phyloP scores from a whole-genome alignment of 345 rosid genomes.

The Cardiospermum halicacabum region DNA sequence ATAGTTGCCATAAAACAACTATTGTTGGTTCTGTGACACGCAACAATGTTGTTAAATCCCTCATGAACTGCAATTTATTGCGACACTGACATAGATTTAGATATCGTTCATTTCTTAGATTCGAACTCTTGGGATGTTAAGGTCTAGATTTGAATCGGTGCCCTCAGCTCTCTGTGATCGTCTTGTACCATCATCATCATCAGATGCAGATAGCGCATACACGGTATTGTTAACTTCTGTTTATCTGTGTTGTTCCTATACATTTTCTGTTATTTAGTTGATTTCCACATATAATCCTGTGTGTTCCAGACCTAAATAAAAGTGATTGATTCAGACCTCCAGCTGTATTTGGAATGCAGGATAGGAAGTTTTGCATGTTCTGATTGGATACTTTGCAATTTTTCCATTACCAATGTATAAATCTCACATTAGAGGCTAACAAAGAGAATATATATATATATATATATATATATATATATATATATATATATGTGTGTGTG shows the following conservation, averaged over 20 bases:
- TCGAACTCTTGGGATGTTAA: conserved; percentile 91
- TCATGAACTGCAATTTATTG: background rate
- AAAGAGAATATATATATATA: background rate
- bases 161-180: conserved; percentile 57
- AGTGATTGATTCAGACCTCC: background rate
- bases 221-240: conserved; percentile 31
- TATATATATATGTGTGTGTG: no score
- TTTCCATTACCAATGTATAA: background rate
- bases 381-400: background rate
- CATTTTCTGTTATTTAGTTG: conserved; percentile 1
- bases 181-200: conserved; percentile 69
- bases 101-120: conserved; percentile 43
- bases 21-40: background rate
- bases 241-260: conserved; percentile 4
- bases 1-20: background rate
- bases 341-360: background rate
- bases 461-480: no score
- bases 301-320: background rate
- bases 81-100: conserved; percentile 3
- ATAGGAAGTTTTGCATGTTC: background rate
- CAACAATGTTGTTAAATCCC: background rate
- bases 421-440: background rate
- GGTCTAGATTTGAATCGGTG: conserved; percentile 75
- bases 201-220: conserved; percentile 24
- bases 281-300: background rate